Conservation (phyloP, 2,329 filamentous ascomycete species). For the Aspergillus phoenicis region DNA sequence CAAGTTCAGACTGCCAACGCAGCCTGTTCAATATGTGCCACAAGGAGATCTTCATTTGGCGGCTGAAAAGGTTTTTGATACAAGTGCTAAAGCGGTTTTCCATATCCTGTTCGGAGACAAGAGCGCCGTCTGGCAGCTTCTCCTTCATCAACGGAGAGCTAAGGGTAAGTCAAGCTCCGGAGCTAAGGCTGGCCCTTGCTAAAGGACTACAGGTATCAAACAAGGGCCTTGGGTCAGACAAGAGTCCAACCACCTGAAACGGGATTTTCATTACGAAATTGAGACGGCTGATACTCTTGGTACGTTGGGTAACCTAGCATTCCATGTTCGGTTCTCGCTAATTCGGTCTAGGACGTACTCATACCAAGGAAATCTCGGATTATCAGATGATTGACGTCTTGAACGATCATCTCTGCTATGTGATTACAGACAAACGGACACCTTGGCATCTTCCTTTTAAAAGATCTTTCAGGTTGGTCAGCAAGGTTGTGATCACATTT, state of each 20-base stretch:
- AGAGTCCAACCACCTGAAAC: conserved; percentile 70
- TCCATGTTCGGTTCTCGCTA: background rate
- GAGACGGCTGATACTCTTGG: conserved; percentile 68
- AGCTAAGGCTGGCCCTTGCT: conserved; percentile 10
- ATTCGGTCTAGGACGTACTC: conserved; percentile 46
- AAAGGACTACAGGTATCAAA: conserved; percentile 60
- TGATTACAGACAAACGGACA: conserved; percentile 64
- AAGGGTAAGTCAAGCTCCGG: conserved; percentile 49
- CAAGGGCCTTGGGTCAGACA: conserved; percentile 81
- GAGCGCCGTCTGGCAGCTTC: conserved; percentile 86
- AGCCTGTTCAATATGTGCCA: conserved; percentile 81
- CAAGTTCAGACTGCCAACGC: conserved; percentile 79
- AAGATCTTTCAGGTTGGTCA: conserved; percentile 76
- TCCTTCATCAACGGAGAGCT: conserved; percentile 81
- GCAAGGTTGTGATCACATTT: conserved; percentile 92
- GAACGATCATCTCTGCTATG: conserved; percentile 74
- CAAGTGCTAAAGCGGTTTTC: conserved; percentile 92
- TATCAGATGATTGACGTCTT: conserved; percentile 83
- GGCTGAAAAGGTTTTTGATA: conserved; percentile 80
- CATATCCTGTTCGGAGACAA: conserved; percentile 97
- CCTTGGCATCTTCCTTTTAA: conserved; percentile 86
- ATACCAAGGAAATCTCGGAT: conserved; percentile 69
- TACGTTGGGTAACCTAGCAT: conserved; percentile 32
- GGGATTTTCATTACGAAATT: conserved; percentile 80
- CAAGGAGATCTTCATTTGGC: conserved; percentile 75